Evolutionary conservation across 768 basidiomycete species (phyloP), one percentile per base, ranked within the genome.

Genomic region (Amanita rimosa): DNA sequence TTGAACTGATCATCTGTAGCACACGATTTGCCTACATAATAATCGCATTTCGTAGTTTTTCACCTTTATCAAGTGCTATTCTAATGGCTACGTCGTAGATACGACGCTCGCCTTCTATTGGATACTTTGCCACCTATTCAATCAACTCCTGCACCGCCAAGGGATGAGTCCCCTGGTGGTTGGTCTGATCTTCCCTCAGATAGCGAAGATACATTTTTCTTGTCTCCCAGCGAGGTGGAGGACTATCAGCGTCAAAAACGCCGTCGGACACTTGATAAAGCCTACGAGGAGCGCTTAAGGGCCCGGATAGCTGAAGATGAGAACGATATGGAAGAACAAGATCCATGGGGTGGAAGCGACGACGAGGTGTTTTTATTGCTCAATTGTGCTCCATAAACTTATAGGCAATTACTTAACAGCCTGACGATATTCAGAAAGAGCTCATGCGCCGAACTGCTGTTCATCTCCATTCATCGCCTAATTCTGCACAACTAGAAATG

Each of bases 121-220:
- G 77, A 88, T 36, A 54, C 74, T 1, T 59, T 79, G 0, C 62
- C 71, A 27, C 17, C 53, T 16, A 29, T 44, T 27, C 36, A 49
- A 43, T 52, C 36, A 22, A 52, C 41, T n/a, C 9, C 48, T 6
- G 39, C 37, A 27, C 33, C 45, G 7, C 48, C 39, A 27, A 40
- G 40, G 16, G 60, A 72, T 1, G 63, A 60, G 19, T 78, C 81
- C 0, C 75, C 78, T 2, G 64, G 71, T 3, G 86, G 85, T 6
- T 93, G 89, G 89, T 83, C 83, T 0, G 84, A 90, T 60, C 73
- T 93, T 2, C 83, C 89, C 4, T 91, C 90, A 0, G 90, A 93
- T 57, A 60, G 78, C 4, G 91, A 93, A 65, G 90, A 94, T 55
- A 83, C 76, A 0, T 94, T 91, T 64, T 87, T 86, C 65, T 74